Evolutionary conservation across 208 protist genomes (phyloP).

Genomic region (Leishmania amazonensis): DNA sequence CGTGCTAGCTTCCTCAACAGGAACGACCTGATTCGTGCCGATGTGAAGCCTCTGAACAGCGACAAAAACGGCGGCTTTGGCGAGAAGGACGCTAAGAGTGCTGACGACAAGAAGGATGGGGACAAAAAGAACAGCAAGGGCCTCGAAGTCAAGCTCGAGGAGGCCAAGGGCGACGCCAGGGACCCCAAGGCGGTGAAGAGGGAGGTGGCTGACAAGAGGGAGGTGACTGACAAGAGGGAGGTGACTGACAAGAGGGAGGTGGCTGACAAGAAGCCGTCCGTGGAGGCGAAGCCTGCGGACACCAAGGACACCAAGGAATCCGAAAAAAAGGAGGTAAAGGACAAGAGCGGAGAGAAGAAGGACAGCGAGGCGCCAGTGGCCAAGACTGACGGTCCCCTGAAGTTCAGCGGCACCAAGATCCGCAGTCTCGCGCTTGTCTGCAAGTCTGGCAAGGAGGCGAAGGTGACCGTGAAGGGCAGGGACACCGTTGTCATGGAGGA

Average conservation of each 20-base stretch:
- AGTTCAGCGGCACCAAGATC: conserved; percentile 43
- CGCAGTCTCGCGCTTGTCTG: conserved; percentile 37
- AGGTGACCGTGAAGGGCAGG: conserved; percentile 48
- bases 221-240: conserved; percentile 25
- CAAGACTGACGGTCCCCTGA: conserved; percentile 18
- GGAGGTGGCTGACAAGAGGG: conserved; percentile 22
- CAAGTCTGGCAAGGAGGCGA: conserved; percentile 40
- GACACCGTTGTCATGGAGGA: conserved; percentile 35
- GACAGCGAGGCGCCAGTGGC: conserved; percentile 14
- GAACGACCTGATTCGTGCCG: conserved; percentile 67
- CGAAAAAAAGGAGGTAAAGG: conserved; percentile 31
- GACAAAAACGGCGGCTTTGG: conserved; percentile 2
- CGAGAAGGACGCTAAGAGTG: conserved; percentile 10
- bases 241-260: conserved; percentile 13
- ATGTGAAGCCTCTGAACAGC: conserved; percentile 49
- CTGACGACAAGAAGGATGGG: conserved; percentile 7
- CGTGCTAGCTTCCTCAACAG: conserved; percentile 62
- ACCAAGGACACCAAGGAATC: conserved; percentile 15
- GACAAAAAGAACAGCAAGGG: conserved; percentile 15
- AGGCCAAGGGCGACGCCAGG: conserved; percentile 23
- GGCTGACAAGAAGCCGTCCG: conserved; percentile 11
- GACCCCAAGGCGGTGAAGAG: conserved; percentile 18
- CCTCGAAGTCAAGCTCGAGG: conserved; percentile 5
- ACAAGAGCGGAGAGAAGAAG: conserved; percentile 17
- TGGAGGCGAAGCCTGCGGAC: conserved; percentile 1